Percentiles rank a stretch among this genome's conserved stretches.
These are phyloP conservation scores for Lipomyces japonicus DNA, from an alignment of 805 yeast genomes.

Conservation along the genomic window DNA sequence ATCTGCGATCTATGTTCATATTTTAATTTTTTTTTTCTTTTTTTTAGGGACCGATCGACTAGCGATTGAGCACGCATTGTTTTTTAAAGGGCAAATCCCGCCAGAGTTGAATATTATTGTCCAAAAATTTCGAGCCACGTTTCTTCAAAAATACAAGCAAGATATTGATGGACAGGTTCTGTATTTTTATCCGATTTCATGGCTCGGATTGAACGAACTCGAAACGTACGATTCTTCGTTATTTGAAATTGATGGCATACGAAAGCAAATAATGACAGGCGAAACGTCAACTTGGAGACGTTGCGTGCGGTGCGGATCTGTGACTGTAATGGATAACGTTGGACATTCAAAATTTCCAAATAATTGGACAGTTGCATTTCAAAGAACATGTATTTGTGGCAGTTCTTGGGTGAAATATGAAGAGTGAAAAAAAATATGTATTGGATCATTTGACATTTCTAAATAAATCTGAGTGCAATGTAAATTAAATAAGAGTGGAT, in stretches of 20 bases:
- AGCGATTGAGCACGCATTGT: conserved; percentile 56
- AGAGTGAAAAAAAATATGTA: too few species aligned
- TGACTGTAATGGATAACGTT: conserved; percentile 42
- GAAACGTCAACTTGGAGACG: conserved; percentile 41
- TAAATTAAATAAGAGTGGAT: too few species aligned
- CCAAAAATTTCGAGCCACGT: conserved; percentile 46
- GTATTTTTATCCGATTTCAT: conserved; percentile 60
- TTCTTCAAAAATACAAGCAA: conserved; percentile 43
- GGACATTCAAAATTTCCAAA: conserved; percentile 23
- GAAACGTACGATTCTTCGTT: conserved; percentile 4
- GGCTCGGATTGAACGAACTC: conserved; percentile 49
- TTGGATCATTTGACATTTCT: too few species aligned
- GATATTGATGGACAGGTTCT: conserved; percentile 52
- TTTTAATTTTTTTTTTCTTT: too few species aligned
- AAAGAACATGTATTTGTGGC: conserved; percentile 74
- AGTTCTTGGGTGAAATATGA: conserved; percentile 23
- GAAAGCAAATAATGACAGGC: conserved; percentile 39
- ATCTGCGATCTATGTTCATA: too few species aligned
- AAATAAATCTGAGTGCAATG: too few species aligned
- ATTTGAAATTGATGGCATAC: conserved; percentile 36
- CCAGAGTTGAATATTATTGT: conserved; percentile 39
- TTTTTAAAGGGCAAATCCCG: conserved; percentile 60
- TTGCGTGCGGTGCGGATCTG: conserved; percentile 56
- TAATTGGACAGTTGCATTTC: conserved; percentile 62
- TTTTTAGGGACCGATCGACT: conserved; percentile 42